Evolutionary conservation across 805 yeast species (phyloP), one percentile per base, ranked within the genome.

Genomic region (Henningerozyma blattae): DNA sequence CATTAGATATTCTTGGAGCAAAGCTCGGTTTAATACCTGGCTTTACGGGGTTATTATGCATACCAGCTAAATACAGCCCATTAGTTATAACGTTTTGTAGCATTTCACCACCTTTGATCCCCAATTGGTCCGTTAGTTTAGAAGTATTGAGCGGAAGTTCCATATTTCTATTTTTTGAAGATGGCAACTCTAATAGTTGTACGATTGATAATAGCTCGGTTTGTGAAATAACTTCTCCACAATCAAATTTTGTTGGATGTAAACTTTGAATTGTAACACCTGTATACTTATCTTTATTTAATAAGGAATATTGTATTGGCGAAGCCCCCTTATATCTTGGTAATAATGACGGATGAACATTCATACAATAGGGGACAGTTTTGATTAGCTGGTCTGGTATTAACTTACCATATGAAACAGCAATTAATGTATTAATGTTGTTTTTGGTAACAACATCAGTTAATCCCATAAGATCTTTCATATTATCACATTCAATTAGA

Each of bases 211-310:
- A 15, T 4, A 53, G 55, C 6, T 48, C 48, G 1, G 81, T 65
- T 41, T 80, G 93, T 14, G 64, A 54, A 2, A 91, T 51, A 0
- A 89, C 69, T 2, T 65, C 61, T 1, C 98, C 98, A 22, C 61
- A 64, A 46, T 91, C 98, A 48, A 91, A 91, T 50, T 75, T 68
- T 1, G 79, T 67, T 0, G 96, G 95, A 49, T 91, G 95, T 17
- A 91, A 57, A 0, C 95, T 83, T 53, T 91, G 98, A 0, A 91
- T 70, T 0, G 95, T 72, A 14, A 85, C 94, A 0, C 97, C 98
- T 0, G 96, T 79, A 14, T 31, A 38, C 0, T 41, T 24, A 42
- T 79, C 86, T 27, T 65, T 65, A 38, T 80, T 72, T 46, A 87
- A 52, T 10, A 91, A 55, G 0, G 95, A 76, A 39, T 73, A 67